Evolutionary conservation across 176 grass and related monocot species (phyloP), one percentile per base, ranked within the genome.

Genomic region (Triticum dicoccoides): DNA sequence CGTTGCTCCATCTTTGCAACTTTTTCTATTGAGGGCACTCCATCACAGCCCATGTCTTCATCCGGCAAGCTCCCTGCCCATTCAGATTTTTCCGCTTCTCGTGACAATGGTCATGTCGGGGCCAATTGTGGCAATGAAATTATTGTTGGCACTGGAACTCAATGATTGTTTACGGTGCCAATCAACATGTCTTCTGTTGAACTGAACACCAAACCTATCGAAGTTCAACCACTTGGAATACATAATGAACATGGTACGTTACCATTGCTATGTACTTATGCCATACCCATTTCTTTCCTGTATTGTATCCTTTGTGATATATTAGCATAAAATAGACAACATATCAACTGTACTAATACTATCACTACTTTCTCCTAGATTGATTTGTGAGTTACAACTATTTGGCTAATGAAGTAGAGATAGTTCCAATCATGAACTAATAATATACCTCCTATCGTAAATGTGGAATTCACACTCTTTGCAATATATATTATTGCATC

Each of bases 1-100:
- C 52, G 21, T 62, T 24, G 81, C 33, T 86, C 91, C 45, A 84
- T 94, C 32, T 78, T 71, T 51, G 73, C 51, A 30, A 78, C 74
- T n/a, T 2, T n/a, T 77, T 78, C 59, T 79, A 25, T 74, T 78
- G 44, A 6, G 20, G 80, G 20, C 78, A 33, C 62, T 82, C 77
- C 49, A 6, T 15, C 65, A 30, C 35, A 51, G 44, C 34, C 11
- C 25, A 14, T 25, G 14, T 10, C 67, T 65, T 47, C 83, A 61
- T 56, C 69, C 5, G 44, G 9, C 35, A 8, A 54, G 33, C 32
- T 12, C 11, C 62, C 69, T 52, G 8, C 38, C 11, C 9, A 15
- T 23, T 39, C 10, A 21, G 35, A 20, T 54, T 47, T 13, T 10
- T 79, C 8, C 41, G 74, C 65, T 61, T 79, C 79, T 45, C 13